phyloP scores from a whole-genome alignment of 2,329 filamentous ascomycete genomes.

The Talaromyces sp. region DNA sequence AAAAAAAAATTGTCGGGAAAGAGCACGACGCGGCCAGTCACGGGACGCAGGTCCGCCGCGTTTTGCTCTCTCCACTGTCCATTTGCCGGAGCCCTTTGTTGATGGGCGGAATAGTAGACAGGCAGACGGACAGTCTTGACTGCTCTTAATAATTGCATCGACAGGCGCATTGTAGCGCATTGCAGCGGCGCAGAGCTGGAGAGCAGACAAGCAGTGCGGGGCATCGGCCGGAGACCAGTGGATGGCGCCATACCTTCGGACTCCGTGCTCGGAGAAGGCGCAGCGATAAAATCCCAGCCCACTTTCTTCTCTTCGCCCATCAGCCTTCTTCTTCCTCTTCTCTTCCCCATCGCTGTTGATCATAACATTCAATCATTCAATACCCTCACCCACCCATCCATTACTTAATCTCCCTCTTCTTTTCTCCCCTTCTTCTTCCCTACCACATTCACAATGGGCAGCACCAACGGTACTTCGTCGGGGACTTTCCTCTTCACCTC shows the following conservation, averaged over 20 bases:
- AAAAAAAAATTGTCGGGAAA: background rate
- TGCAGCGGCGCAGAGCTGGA: background rate
- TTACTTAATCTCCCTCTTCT: constrained; percentile 18
- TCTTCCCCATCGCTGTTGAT: constrained; percentile 16
- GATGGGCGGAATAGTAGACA: background rate
- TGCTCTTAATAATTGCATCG: background rate
- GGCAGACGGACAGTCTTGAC: background rate
- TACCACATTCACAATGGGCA: constrained; percentile 53
- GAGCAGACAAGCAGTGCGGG: background rate
- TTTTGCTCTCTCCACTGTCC: background rate
- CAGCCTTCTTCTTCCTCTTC: constrained; percentile 19
- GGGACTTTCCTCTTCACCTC: constrained; percentile 85
- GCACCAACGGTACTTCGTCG: constrained; percentile 38
- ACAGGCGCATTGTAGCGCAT: background rate
- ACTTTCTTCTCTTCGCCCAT: constrained; percentile 17
- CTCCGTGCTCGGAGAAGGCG: constrained; percentile 12
- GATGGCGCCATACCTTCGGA: constrained; percentile 13
- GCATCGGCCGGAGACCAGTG: background rate
- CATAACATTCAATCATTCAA: background rate
- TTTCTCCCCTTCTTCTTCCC: constrained; percentile 17
- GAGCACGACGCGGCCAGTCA: background rate
- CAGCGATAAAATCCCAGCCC: constrained; percentile 17
- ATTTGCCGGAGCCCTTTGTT: background rate
- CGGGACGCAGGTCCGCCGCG: background rate
- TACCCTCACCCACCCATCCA: constrained; percentile 1